Evolutionary conservation across 2,329 filamentous ascomycete species (phyloP).

Genomic region (Stachybotrys echinatus): DNA sequence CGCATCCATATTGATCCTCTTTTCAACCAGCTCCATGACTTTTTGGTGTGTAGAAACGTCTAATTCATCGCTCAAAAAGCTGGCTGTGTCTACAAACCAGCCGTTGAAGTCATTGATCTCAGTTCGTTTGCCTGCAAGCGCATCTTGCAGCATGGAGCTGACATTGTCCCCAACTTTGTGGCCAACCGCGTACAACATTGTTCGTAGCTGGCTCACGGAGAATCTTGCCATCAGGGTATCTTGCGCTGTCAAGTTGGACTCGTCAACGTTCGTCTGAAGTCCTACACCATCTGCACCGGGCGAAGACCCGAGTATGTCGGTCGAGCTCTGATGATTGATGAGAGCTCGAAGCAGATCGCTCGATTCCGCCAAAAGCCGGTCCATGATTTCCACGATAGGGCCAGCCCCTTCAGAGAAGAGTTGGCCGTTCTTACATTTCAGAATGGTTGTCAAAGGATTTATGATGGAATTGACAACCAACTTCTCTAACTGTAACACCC

Average conservation of each 20-base stretch:
- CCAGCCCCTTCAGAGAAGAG: constrained; percentile 55
- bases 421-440: constrained; percentile 73
- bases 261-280: neutral
- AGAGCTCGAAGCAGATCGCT: constrained; percentile 66
- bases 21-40: constrained; percentile 39
- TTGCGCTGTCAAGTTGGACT: neutral
- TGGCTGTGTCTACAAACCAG: constrained; percentile 45
- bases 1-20: constrained; percentile 21
- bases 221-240: constrained; percentile 31
- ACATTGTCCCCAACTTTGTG: constrained; percentile 46
- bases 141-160: constrained; percentile 60
- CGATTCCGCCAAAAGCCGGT: constrained; percentile 68
- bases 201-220: constrained; percentile 32
- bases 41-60: constrained; percentile 32
- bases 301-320: constrained; percentile 26
- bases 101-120: constrained; percentile 57
- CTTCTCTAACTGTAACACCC: constrained; percentile 74
- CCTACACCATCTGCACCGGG: neutral
- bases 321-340: constrained; percentile 50
- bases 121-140: constrained; percentile 42
- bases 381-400: constrained; percentile 54
- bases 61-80: constrained; percentile 26
- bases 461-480: constrained; percentile 75
- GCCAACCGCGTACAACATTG: constrained; percentile 42
- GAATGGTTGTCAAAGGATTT: constrained; percentile 78